Evolutionary conservation across 306 rosid species (phyloP), one percentile per base, ranked within the genome.

Genomic region (Elaeagnus macrophylla): DNA sequence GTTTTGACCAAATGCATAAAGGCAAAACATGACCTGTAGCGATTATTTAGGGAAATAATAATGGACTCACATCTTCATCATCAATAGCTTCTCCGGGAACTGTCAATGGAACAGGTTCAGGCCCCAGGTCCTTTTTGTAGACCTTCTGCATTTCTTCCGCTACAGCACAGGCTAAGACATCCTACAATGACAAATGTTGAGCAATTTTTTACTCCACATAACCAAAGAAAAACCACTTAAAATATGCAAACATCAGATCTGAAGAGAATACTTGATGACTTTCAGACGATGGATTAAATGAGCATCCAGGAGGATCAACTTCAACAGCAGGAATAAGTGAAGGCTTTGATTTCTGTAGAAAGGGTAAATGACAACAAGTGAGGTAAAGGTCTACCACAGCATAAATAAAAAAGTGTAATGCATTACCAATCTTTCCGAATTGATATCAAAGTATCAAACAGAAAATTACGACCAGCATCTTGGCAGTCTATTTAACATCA

Each of bases 281-380:
- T 62, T 87, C 88, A 54, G 64, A 52, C 12, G 89, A 20, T 16
- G 95, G 96, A 74, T 91, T 91, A 74, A 72, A 91, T 17, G 96
- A 87, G 61, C 95, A 87, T 39, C 96, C 94, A 0, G 93, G 88
- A 60, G 82, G 99, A 59, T 93, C 96, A 75, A 87, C 88, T 77
- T 93, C 96, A 53, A 93, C 95, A 0, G 95, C 96, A 44, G 96
- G 86, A 80, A 93, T 82, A 71, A 70, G 57, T 38, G 95, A 60
- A 48, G 82, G 77, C 81, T 75, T 93, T 19, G 57, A 57, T 37
- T 39, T 70, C 95, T 84, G 67, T 42, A 9, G 40, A 48, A 59
- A 16, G 12, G 62, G 17, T 40, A 9, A 61, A 59, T 36, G 16
- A 57, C 41, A 12, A 52, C 57, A 41, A 3, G 53, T 19, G 37